Base-by-base conservation (phyloP, 176 grass and related monocot species). In the Secale cereale region DNA sequence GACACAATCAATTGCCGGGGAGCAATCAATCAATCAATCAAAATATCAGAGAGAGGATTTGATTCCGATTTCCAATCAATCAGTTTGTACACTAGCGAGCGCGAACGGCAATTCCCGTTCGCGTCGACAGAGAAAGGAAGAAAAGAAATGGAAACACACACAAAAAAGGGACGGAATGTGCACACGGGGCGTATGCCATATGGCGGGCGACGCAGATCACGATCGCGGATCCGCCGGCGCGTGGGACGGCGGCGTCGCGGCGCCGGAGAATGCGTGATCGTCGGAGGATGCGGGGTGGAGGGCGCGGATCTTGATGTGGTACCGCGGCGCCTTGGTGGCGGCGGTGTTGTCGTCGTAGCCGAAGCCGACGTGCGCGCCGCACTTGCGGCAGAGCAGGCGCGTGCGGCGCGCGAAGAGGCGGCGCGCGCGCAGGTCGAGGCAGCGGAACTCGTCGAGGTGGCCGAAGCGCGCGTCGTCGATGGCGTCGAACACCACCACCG, bases 391-490 rank as follows among this genome's bases (percentile, higher is more conserved):
- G 85, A 84, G 85, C 2, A 90, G 84, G 17, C 83, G 77, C 2
- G 91, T 92, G 40, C 87, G 81, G 41, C 76, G 68, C 70, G 78
- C 46, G 81, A 92, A 90, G 77, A 92, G 65, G 25, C 87, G 37
- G 30, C 78, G 82, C 16, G 87, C 79, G 15, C 81, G 87, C 0
- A 87, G 39, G 84, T 91, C 90, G 17, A 85, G 70, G 87, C 81
- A 91, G 0, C 78, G 88, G 77, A 94, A 77, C 84, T 91, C 92
- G 59, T 91, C 87, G 4, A 83, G 84, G 77, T 85, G 92, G 0
- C 84, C 81, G 81, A 94, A 91, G 16, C 92, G 80, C 77, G 89
- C 85, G 72, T 91, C 89, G 72, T 94, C 87, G 63, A 94, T 81
- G 59, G 87, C 78, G 48, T 69, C 77, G 85, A 94, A 94, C 14